Base-by-base conservation (phyloP, 2,329 filamentous ascomycete species). In the Rhynchosporium agropyri region DNA sequence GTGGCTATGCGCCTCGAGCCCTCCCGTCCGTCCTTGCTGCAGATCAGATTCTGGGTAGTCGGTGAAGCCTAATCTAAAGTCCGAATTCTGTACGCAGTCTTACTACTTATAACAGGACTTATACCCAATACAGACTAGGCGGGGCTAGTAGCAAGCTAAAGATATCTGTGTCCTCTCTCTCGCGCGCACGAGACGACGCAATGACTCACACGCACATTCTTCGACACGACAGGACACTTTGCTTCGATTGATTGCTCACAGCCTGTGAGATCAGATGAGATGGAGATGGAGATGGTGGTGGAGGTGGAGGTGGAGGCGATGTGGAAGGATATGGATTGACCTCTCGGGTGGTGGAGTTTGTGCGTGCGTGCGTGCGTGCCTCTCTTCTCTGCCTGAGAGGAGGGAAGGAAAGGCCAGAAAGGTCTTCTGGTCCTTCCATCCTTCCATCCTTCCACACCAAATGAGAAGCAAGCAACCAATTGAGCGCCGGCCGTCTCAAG, bases 61-160 rank as follows among this genome's bases (percentile, higher is more conserved):
- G 48, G 31, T 51, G 48, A 51, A 51, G 48, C 48, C 48, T 51
- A 3, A 51, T 49, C n/a, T 51, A 51, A 51, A 51, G 48, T 51
- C 53, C 53, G 53, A 56, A 29, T 13, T 40, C 42, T 6, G 15
- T 12, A 42, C 10, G 40, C 15, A 42, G 40, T 9, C 40, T 15
- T 42, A 42, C 10, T 42, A 12, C 38, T 6, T 20, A n/a, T n/a
- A 20, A 20, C 20, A 20, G 33, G 36, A 28, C 5, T 54, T 43
- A 56, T 43, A 56, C 53, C 53, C 38, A 26, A 56, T 43, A 8
- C 20, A 56, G 20, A 20, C 20, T 20, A 20, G 20, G 20, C 20
- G 20, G 20, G 53, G 4, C 28, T 56, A 56, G 53, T 8, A 3
- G 6, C 5, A 3, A 20, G 42, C 53, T 56, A 56, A 31, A 7